These are phyloP conservation scores for Acrodontium crateriforme DNA, from an alignment of 2,329 filamentous ascomycete species.

Conservation along the genomic window DNA sequence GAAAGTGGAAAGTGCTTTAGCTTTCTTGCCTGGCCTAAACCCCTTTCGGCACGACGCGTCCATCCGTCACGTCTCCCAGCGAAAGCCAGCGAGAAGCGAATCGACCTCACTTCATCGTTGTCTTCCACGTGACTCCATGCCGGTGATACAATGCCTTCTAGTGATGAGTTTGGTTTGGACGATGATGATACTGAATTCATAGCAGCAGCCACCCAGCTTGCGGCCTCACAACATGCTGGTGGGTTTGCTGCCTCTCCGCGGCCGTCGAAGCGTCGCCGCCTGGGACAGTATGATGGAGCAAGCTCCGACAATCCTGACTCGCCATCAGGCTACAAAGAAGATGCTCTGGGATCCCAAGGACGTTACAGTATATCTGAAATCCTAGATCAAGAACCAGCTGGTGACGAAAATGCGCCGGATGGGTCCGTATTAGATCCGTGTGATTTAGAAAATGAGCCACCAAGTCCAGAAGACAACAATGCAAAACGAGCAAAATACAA, in stretches of 20 bases:
- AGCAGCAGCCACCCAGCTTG: constrained; percentile 18
- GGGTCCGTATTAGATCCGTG: no score
- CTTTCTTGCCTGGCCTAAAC: no score
- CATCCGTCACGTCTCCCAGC: no score
- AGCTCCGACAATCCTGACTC: constrained; percentile 9
- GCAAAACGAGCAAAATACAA: constrained; percentile 26
- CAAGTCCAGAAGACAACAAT: constrained; percentile 4
- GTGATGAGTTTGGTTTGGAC: constrained; percentile 20
- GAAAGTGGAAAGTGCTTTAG: no score
- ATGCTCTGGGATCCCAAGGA: constrained; percentile 8
- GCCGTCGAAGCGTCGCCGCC: constrained; percentile 18
- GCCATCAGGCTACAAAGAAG: constrained; percentile 11
- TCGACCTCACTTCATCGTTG: no score
- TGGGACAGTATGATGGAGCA: constrained; percentile 14
- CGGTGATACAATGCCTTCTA: constrained; percentile 14
- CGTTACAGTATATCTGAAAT: constrained; percentile 2
- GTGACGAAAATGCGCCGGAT: constrained; percentile 3
- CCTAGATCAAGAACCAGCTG: no score
- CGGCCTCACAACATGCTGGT: constrained; percentile 14
- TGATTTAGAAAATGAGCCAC: no score
- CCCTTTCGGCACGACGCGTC: no score
- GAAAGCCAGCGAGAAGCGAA: no score
- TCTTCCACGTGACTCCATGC: no score
- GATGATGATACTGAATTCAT: constrained; percentile 21
- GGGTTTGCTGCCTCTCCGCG: constrained; percentile 20